Conservation (phyloP, 2,329 filamentous ascomycete genomes). For the Cladophialophora psammophila region DNA sequence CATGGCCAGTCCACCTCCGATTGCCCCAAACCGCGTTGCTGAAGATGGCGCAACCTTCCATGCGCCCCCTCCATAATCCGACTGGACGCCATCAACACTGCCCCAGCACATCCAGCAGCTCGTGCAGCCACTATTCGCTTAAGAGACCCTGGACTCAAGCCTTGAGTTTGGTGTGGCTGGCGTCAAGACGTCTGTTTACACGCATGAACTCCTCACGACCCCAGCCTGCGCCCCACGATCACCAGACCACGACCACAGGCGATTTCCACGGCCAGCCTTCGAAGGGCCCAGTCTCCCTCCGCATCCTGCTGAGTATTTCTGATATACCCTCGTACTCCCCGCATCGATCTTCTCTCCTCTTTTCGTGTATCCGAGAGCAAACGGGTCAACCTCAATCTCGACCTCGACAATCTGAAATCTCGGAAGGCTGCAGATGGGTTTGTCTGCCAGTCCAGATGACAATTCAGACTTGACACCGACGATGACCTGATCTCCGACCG, state of each 20-base stretch:
- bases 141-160: conserved; percentile 21
- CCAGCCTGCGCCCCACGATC: not conserved
- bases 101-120: not conserved
- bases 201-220: conserved; percentile 2
- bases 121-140: conserved; percentile 22
- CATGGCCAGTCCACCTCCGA: not conserved
- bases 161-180: conserved; percentile 29
- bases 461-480: conserved; percentile 23
- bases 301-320: conserved; percentile 9
- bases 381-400: conserved; percentile 17
- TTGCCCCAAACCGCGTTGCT: conserved; percentile 1
- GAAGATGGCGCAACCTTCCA: conserved; percentile 27
- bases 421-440: conserved; percentile 36
- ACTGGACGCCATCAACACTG: conserved; percentile 25
- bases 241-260: conserved; percentile 14
- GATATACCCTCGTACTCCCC: conserved; percentile 6
- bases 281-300: not conserved
- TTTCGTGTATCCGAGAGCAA: conserved; percentile 13
- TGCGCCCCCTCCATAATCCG: conserved; percentile 1
- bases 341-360: not conserved
- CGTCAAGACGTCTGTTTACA: conserved; percentile 22
- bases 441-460: conserved; percentile 32
- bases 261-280: conserved; percentile 17
- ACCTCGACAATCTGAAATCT: conserved; percentile 1
- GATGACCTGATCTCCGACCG: conserved; percentile 32